A percentile compares a stretch with the other conserved stretches of the same genome.
Conservation (phyloP, 2,329 filamentous ascomycete species). For the Aspergillus melleus region DNA sequence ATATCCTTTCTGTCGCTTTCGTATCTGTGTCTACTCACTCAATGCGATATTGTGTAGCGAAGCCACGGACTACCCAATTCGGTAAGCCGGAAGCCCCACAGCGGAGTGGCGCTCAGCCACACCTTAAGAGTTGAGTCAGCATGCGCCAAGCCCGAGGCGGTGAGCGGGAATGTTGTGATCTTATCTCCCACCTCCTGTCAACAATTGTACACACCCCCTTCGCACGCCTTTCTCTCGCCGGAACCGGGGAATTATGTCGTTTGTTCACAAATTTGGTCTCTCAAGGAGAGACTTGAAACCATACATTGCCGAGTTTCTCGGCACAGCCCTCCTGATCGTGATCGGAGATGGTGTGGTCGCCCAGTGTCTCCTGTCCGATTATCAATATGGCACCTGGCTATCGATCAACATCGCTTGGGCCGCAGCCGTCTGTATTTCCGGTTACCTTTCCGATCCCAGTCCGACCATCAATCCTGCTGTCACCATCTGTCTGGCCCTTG, state of each 20-base stretch:
- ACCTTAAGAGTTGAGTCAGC: not conserved
- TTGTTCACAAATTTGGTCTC: constrained; percentile 7
- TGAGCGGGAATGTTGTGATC: not conserved
- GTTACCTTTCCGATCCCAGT: constrained; percentile 29
- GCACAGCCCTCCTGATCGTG: constrained; percentile 32
- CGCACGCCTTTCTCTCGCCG: not conserved
- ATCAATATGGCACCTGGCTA: constrained; percentile 34
- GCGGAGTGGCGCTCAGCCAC: not conserved
- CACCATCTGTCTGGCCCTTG: constrained; percentile 26
- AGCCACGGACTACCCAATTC: not conserved
- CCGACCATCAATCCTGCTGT: constrained; percentile 31
- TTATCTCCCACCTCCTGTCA: not conserved
- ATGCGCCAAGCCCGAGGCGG: not conserved
- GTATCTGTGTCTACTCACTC: no score
- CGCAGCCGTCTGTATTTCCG: constrained; percentile 28
- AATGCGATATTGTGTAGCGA: no score
- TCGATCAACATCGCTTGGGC: constrained; percentile 37
- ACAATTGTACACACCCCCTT: not conserved
- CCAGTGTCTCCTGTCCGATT: constrained; percentile 32
- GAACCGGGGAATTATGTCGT: constrained; percentile 7
- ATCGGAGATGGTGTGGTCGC: constrained; percentile 35
- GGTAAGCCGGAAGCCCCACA: not conserved
- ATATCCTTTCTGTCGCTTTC: no score
- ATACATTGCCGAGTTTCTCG: constrained; percentile 33
- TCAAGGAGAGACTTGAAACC: constrained; percentile 24